phyloP scores from a whole-genome alignment of 768 basidiomycete species.

The Lactarius pseudohatsudake region DNA sequence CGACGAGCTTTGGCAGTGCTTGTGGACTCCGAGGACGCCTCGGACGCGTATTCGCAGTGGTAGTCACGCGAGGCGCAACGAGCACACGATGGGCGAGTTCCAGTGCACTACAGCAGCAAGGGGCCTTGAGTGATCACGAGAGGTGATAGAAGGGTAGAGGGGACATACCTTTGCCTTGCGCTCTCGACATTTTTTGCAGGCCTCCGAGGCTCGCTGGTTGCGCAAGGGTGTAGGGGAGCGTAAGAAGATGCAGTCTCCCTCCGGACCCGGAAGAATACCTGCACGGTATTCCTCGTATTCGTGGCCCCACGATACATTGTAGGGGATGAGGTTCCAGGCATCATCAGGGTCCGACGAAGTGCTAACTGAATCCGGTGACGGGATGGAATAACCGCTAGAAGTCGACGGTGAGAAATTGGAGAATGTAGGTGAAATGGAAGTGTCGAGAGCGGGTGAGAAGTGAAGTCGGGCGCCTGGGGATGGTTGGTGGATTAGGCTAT shows the following conservation, averaged over 20 bases:
- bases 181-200: slow-evolving; percentile 42
- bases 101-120: slow-evolving; percentile 36
- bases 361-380: slow-evolving; percentile 20
- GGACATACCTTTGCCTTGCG: slow-evolving; percentile 42
- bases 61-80: slow-evolving; percentile 39
- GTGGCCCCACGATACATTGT: slow-evolving; percentile 42
- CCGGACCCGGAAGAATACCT: slow-evolving; percentile 40
- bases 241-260: slow-evolving; percentile 41
- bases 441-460: slow-evolving; percentile 24
- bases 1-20: slow-evolving; percentile 23
- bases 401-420: slow-evolving; percentile 27
- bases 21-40: slow-evolving; percentile 24
- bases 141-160: neutral
- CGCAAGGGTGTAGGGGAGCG: slow-evolving; percentile 42
- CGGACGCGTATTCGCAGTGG: slow-evolving; percentile 37
- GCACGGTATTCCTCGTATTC: slow-evolving; percentile 37
- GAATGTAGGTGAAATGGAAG: slow-evolving; percentile 26
- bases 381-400: slow-evolving; percentile 26
- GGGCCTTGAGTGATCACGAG: slow-evolving; percentile 6
- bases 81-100: slow-evolving; percentile 38
- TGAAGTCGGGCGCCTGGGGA: slow-evolving; percentile 21
- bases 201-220: slow-evolving; percentile 39
- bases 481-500: slow-evolving; percentile 16
- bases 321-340: slow-evolving; percentile 42
- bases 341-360: slow-evolving; percentile 31